Evolutionary conservation across 768 basidiomycete genomes (phyloP).

Genomic region (Imleria badia): DNA sequence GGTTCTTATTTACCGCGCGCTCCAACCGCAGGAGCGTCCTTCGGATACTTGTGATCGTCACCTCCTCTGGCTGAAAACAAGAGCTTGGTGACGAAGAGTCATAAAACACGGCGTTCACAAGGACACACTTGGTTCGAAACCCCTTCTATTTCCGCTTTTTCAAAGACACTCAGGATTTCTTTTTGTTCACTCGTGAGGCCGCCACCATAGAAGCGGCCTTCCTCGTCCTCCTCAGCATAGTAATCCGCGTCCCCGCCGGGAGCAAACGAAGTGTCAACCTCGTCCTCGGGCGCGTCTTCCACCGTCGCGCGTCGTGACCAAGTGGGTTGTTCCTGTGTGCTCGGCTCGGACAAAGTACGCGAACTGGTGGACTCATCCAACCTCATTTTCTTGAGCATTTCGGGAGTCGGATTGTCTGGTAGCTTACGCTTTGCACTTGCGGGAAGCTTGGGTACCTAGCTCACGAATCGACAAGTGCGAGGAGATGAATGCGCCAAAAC

Average conservation of each 20-base stretch:
- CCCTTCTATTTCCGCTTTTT: slow-evolving; percentile 63
- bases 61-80: slow-evolving; percentile 54
- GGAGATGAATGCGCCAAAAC: neutral
- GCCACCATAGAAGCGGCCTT: slow-evolving; percentile 91
- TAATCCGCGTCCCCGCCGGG: slow-evolving; percentile 91
- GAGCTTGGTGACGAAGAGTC: neutral
- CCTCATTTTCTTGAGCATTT: slow-evolving; percentile 80
- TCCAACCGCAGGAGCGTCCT: slow-evolving; percentile 80
- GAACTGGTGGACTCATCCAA: slow-evolving; percentile 40
- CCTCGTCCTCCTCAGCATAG: slow-evolving; percentile 87
- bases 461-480: neutral
- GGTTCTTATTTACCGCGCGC: slow-evolving; percentile 89
- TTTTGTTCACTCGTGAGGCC: slow-evolving; percentile 93
- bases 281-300: slow-evolving; percentile 50
- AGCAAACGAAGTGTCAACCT: slow-evolving; percentile 53
- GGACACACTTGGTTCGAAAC: slow-evolving; percentile 65
- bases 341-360: slow-evolving; percentile 7
- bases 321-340: slow-evolving; percentile 5
- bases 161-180: slow-evolving; percentile 94
- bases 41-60: slow-evolving; percentile 70
- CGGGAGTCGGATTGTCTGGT: slow-evolving; percentile 73
- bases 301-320: slow-evolving; percentile 49
- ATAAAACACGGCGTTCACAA: neutral
- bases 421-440: slow-evolving; percentile 67
- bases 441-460: slow-evolving; percentile 68